Evolutionary conservation across 352 stramenopile genomes (phyloP).

Genomic region (Nothophytophthora sp.): DNA sequence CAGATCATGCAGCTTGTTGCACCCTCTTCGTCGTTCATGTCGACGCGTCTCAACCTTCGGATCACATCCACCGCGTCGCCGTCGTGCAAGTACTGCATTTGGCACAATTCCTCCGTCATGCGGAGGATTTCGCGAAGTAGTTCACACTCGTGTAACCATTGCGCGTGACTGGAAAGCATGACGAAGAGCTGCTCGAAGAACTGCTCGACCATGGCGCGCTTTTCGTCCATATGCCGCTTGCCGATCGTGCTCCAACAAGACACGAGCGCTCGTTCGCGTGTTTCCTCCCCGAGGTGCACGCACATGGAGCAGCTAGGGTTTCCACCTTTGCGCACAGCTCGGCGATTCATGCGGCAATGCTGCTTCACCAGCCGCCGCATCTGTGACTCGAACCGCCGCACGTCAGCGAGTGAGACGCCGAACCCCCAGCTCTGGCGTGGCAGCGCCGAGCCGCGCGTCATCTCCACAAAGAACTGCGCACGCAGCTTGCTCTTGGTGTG

Average conservation of each 20-base stretch:
- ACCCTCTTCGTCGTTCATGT: conserved; percentile 1
- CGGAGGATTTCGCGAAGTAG: conserved; percentile 54
- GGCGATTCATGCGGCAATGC: conserved; percentile 22
- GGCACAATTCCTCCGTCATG: conserved; percentile 41
- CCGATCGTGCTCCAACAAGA: conserved; percentile 41
- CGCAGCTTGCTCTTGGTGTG: conserved; percentile 45
- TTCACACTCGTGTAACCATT: conserved; percentile 50
- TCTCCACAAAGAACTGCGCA: conserved; percentile 59
- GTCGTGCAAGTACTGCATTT: conserved; percentile 57
- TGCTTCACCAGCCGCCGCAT: conserved; percentile 40
- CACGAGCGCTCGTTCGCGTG: conserved; percentile 41
- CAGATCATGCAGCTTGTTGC: conserved; percentile 59
- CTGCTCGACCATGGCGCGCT: conserved; percentile 42
- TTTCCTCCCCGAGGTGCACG: conserved; percentile 34
- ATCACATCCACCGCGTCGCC: conserved; percentile 40
- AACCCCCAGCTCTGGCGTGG: conserved; percentile 35
- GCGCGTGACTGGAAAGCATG: conserved; percentile 34
- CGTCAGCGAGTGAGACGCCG: conserved; percentile 37
- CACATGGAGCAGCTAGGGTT: conserved; percentile 42
- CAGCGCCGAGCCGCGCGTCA: conserved; percentile 27
- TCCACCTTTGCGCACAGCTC: conserved; percentile 23
- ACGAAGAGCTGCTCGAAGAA: conserved; percentile 55
- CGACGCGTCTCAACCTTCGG: conserved; percentile 38
- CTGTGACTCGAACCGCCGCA: conserved; percentile 40
- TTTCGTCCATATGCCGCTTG: conserved; percentile 49